Conservation (phyloP, 2,329 filamentous ascomycete genomes). For the Fusarium subglutinans region DNA sequence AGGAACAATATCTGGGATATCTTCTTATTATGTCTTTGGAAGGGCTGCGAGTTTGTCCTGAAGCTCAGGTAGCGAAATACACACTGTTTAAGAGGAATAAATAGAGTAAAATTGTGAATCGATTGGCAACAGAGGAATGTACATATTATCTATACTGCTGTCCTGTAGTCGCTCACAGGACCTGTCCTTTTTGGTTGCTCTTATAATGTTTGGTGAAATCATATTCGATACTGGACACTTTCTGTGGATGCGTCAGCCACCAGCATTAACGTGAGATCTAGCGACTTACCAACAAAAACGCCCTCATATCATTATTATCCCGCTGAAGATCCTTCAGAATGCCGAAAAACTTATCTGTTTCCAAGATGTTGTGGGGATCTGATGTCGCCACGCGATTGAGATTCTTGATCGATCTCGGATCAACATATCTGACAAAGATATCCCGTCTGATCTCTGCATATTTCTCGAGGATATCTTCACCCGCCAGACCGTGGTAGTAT, state of each 20-base stretch:
- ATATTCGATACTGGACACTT: not conserved
- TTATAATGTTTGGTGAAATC: not conserved
- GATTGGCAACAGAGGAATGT: fast-evolving
- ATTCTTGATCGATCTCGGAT: conserved; percentile 6
- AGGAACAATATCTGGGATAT: no score
- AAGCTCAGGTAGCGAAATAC: not conserved
- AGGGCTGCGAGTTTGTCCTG: not conserved
- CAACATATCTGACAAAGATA: not conserved
- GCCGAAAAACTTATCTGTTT: not conserved
- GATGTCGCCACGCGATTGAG: not conserved
- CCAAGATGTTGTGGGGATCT: not conserved
- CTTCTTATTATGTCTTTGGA: no score
- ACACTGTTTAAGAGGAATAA: not conserved
- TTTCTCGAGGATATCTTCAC: not conserved
- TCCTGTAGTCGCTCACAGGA: fast-evolving
- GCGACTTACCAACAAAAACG: not conserved
- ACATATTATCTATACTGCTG: not conserved
- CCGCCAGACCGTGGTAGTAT: not conserved
- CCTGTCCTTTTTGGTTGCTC: no score
- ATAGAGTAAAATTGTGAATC: fast-evolving
- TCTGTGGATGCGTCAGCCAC: not conserved
- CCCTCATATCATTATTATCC: not conserved
- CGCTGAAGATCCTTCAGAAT: not conserved
- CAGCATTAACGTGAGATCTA: fast-evolving
- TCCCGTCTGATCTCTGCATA: not conserved